A percentile compares a stretch with the other conserved stretches of the same genome.
Evolutionary conservation across 495 filamentous ascomycete species (phyloP).

Genomic region (Jackrogersella multiformis): DNA sequence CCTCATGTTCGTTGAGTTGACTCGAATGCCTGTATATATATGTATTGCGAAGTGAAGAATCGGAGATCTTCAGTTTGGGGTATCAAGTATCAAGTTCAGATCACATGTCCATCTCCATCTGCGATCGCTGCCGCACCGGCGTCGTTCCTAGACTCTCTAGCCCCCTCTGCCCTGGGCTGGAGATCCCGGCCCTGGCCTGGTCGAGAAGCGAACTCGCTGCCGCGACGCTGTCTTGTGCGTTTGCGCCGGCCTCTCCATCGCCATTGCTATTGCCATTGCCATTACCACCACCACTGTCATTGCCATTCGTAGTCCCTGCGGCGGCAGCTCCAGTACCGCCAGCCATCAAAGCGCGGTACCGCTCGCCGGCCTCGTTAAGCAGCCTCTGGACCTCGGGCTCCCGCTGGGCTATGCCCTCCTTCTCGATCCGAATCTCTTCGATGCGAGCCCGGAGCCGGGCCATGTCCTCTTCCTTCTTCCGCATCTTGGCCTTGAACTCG

Average conservation of each 20-base stretch:
- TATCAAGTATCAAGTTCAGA: conserved; percentile 12
- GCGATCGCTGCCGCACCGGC: conserved; percentile 51
- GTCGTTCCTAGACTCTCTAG: conserved; percentile 72
- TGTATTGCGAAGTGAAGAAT: neutral
- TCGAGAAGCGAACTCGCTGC: conserved; percentile 44
- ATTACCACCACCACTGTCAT: conserved; percentile 4
- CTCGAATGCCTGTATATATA: neutral
- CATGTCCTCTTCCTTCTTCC: conserved; percentile 50
- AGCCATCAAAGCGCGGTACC: conserved; percentile 63
- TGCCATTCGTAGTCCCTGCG: neutral
- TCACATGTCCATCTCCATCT: conserved; percentile 48
- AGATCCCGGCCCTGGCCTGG: conserved; percentile 40
- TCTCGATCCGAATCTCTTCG: conserved; percentile 49
- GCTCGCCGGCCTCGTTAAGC: conserved; percentile 82
- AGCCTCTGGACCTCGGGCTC: conserved; percentile 84
- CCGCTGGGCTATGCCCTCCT: conserved; percentile 70
- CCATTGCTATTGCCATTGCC: conserved; percentile 6
- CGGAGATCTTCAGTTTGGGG: neutral
- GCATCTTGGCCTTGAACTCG: conserved; percentile 52
- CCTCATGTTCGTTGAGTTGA: conserved; percentile 12
- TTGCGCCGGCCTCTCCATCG: conserved; percentile 53
- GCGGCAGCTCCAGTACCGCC: conserved; percentile 1
- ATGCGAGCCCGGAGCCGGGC: conserved; percentile 43
- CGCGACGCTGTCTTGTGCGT: conserved; percentile 46
- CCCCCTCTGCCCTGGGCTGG: conserved; percentile 58